A percentile compares a stretch with the other conserved stretches of the same genome.
phyloP scores from a whole-genome alignment of 164 flowering plant genomes.

The Stephania cephalantha region DNA sequence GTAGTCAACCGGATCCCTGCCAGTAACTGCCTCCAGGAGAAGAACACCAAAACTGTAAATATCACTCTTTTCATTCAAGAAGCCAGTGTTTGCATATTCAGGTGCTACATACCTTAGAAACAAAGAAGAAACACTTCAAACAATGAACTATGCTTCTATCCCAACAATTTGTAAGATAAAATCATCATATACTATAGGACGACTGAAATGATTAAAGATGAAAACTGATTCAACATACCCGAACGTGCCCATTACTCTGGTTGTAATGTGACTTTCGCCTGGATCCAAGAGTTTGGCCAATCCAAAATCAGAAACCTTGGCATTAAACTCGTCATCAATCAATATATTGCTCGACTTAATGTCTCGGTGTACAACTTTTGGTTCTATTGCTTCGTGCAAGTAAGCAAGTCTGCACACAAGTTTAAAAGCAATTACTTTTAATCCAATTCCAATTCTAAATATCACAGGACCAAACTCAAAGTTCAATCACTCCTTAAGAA shows the following conservation, averaged over 20 bases:
- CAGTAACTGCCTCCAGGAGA: constrained; percentile 63
- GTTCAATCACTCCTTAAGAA: not conserved
- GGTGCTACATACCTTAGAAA: constrained; percentile 70
- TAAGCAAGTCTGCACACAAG: constrained; percentile 57
- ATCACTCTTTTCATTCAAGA: constrained; percentile 76
- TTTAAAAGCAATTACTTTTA: not conserved
- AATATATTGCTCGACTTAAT: constrained; percentile 73
- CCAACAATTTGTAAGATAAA: not conserved
- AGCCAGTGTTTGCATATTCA: constrained; percentile 72
- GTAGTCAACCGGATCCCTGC: constrained; percentile 73
- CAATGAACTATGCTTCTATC: not conserved
- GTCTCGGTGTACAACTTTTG: constrained; percentile 71
- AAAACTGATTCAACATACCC: constrained; percentile 35
- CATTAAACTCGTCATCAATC: constrained; percentile 60
- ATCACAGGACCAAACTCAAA: not conserved
- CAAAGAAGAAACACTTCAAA: constrained; percentile 4
- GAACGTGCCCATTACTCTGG: constrained; percentile 81
- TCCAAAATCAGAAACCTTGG: constrained; percentile 75
- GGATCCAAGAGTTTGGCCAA: constrained; percentile 67
- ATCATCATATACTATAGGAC: not conserved
- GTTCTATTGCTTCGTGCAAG: constrained; percentile 76
- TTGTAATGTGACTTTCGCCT: constrained; percentile 73
- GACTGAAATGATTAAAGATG: not conserved
- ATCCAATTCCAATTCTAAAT: not conserved
- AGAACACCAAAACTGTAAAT: constrained; percentile 75